These are phyloP conservation scores for Pseudogymnoascus destructans DNA, from an alignment of 2,329 filamentous ascomycete genomes.

Conservation along the genomic window DNA sequence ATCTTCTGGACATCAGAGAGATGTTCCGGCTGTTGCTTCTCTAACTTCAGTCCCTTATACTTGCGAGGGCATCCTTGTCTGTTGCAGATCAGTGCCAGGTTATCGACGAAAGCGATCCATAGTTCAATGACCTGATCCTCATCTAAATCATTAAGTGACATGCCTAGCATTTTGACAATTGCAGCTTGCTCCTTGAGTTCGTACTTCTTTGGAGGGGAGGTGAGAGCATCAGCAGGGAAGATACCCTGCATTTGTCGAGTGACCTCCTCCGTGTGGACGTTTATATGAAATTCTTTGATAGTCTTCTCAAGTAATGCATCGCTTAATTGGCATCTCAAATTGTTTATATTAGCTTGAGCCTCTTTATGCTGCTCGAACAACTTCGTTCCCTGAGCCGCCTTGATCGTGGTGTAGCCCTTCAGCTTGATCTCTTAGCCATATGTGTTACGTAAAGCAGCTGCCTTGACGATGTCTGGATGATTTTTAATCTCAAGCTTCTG, in stretches of 20 bases:
- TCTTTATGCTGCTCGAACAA: conserved; percentile 14
- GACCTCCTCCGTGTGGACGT: conserved; percentile 17
- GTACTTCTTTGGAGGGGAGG: conserved; percentile 17
- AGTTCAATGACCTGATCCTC: conserved; percentile 16
- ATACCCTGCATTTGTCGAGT: conserved; percentile 18
- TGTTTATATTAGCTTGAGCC: conserved; percentile 16
- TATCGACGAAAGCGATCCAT: conserved; percentile 15
- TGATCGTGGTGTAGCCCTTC: conserved; percentile 15
- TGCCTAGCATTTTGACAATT: conserved; percentile 18
- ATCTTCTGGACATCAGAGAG: not conserved
- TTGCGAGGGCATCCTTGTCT: conserved; percentile 16
- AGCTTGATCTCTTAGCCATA: conserved; percentile 15
- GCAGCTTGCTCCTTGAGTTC: conserved; percentile 19
- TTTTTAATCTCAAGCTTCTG: conserved; percentile 17
- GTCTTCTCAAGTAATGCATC: conserved; percentile 14
- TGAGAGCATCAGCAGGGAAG: conserved; percentile 15
- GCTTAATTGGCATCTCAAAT: conserved; percentile 14
- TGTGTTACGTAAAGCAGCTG: conserved; percentile 10
- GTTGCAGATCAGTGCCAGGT: conserved; percentile 15
- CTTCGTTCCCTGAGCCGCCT: conserved; percentile 14
- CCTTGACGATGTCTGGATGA: conserved; percentile 14
- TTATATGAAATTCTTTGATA: conserved; percentile 18
- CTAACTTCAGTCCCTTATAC: conserved; percentile 11
- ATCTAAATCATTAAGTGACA: conserved; percentile 14
- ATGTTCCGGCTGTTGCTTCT: not conserved